Evolutionary conservation across 148 eudicot genomes (phyloP).

Genomic region (Camellia granthamiana): DNA sequence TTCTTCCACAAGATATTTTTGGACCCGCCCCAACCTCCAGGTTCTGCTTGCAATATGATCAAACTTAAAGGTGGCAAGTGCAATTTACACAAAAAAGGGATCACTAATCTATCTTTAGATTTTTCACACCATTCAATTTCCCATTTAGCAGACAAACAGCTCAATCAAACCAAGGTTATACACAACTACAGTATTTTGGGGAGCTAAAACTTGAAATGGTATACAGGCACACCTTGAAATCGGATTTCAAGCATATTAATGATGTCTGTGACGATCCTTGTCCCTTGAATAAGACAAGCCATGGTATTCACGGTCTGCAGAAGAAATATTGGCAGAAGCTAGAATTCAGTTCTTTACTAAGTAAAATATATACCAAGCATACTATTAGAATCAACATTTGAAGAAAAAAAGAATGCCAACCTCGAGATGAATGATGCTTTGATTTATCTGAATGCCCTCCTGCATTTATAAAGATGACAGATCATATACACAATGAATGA

Average conservation of each 20-base stretch:
- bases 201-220: neutral
- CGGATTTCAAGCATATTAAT: conserved; percentile 25
- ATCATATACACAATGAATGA: conserved; percentile 45
- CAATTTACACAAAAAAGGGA: neutral
- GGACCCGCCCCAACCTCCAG: too few species aligned
- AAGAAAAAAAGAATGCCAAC: conserved; percentile 22
- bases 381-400: neutral
- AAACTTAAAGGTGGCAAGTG: too few species aligned
- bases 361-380: neutral
- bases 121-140: neutral
- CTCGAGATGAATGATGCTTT: conserved; percentile 78
- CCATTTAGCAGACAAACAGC: neutral
- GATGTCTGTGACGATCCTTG: conserved; percentile 76
- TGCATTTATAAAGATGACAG: conserved; percentile 27
- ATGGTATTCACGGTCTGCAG: conserved; percentile 58
- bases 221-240: neutral
- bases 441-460: conserved; percentile 62
- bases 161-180: neutral
- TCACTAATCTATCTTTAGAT: neutral
- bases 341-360: neutral
- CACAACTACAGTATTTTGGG: neutral
- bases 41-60: too few species aligned
- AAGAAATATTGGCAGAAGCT: conserved; percentile 19
- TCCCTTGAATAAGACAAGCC: conserved; percentile 53
- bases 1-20: too few species aligned